Base-by-base conservation (phyloP, 495 filamentous ascomycete species). In the Letharia lupina region DNA sequence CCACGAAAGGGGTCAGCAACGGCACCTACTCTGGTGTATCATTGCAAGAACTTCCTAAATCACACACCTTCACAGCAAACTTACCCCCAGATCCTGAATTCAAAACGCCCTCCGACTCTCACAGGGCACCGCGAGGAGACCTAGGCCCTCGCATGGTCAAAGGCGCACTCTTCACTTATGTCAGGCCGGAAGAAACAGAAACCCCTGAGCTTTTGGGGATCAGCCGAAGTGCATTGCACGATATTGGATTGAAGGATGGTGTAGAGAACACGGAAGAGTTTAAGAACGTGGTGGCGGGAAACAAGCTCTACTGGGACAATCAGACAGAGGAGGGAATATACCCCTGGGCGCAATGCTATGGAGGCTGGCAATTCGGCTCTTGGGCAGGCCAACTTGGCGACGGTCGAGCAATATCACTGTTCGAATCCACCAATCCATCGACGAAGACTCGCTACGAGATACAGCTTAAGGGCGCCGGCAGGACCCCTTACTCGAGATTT, bases 331-430 rank as follows among this genome's bases (percentile, higher is more conserved):
- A 88, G 70, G 81, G 83, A 7, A 85, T 93, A 45, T 97, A 98
- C 73, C 95, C 94, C 16, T 98, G 94, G 94, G 91, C 95, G 44
- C 93, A 97, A 76, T 97, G 93, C 74, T 98, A 98, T 76, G 94
- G 94, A 64, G 94, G 82, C 12, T 84, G 82, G 82, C 82, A 84
- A 77, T 84, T 84, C 73, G 91, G 91, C 45, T 83, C 86, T 69
- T 98, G 95, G 95, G 94, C 94, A 5, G 91, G 93, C 11, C 94
- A 98, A 75, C 86, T 98, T 13, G 94, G 94, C 65, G 94, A 98
- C 70, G 94, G 94, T 37, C 84, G 94, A 50, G 94, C 93, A 39
- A 96, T 98, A 69, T 93, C 90, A 59, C 80, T 98, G 0, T 98
- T 97, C 70, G 94, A 98, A 72, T 80, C 84, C 37, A 96, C 86